phyloP scores from a whole-genome alignment of 1,139 yeast genomes.

The Candida gigantensis region DNA sequence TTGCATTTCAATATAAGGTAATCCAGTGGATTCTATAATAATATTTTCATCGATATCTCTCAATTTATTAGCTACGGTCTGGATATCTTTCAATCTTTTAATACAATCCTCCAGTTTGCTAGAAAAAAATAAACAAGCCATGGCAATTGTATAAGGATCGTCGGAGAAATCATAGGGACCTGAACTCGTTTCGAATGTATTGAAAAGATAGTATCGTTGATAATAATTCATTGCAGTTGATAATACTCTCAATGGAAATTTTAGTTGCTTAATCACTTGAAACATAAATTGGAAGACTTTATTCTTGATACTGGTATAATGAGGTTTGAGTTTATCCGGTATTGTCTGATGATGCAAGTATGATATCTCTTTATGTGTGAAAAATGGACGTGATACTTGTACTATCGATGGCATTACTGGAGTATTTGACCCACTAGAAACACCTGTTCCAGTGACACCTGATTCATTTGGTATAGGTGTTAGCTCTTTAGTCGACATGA shows the following conservation, averaged over 20 bases:
- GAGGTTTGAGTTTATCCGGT: constrained; percentile 46
- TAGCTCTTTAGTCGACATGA: constrained; percentile 8
- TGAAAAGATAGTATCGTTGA: constrained; percentile 69
- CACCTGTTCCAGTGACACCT: neutral
- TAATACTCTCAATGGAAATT: constrained; percentile 66
- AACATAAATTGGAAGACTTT: constrained; percentile 57
- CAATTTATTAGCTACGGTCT: constrained; percentile 43
- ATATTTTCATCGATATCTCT: constrained; percentile 31
- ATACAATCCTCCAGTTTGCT: constrained; percentile 87
- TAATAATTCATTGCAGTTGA: constrained; percentile 71
- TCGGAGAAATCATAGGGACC: constrained; percentile 25
- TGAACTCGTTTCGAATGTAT: constrained; percentile 48
- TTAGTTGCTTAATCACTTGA: constrained; percentile 53
- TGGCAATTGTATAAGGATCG: constrained; percentile 58
- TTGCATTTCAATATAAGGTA: constrained; percentile 42
- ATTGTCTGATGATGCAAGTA: constrained; percentile 55
- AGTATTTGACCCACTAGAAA: constrained; percentile 1
- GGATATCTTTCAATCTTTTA: constrained; percentile 68
- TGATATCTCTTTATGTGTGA: constrained; percentile 57
- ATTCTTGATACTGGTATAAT: constrained; percentile 53
- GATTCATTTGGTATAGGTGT: constrained; percentile 3
- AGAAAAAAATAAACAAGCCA: constrained; percentile 77
- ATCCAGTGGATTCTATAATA: constrained; percentile 14
- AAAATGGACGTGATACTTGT: constrained; percentile 66
- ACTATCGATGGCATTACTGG: constrained; percentile 21